Evolutionary conservation across 176 grass and related monocot species (phyloP).

Genomic region (maize (Zea mays)): Zm-B73-REFERENCE-NAM-5.0 NC_050102.1:168455001-168455500

Average conservation of each 20-base stretch:
- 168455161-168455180: background rate
- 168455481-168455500: constrained; percentile 13
- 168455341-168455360: no score
- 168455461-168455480: constrained; percentile 14
- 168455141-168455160: constrained; percentile 6
- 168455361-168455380: background rate
- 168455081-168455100: background rate
- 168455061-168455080: constrained; percentile 35
- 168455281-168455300: no score
- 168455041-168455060: constrained; percentile 33
- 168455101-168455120: constrained; percentile 5
- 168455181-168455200: background rate
- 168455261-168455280: no score
- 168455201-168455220: no score
- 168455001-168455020: constrained; percentile 42
- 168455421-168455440: background rate
- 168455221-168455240: no score
- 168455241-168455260: no score
- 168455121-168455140: background rate
- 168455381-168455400: background rate
- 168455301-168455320: no score
- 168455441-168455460: constrained; percentile 3
- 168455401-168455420: constrained; percentile 7
- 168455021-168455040: constrained; percentile 29
- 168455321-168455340: no score